Base-by-base conservation (phyloP, 768 basidiomycete species). In the Lentinula sp. region DNA sequence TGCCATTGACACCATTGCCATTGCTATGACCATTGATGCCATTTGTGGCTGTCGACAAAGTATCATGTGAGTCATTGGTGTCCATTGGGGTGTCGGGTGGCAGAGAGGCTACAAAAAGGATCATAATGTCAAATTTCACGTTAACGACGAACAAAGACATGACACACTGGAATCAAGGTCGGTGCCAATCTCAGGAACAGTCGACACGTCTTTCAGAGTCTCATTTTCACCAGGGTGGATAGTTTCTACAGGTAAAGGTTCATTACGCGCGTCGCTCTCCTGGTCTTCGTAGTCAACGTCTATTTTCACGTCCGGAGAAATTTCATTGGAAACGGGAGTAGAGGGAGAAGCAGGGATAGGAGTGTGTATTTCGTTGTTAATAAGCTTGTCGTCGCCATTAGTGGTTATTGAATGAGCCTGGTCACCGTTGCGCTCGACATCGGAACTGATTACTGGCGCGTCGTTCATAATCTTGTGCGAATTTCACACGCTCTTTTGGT, bases 381-480 rank as follows among this genome's bases (percentile, higher is more conserved):
- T 61, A 65, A 70, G 63, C 68, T 64, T 11, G 69, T 69, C 64
- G 67, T 68, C 73, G 71, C 75, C 78, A 70, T 76, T 73, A 73
- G 74, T 61, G 43, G 52, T 56, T 43, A 64, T 66, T 69, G 68
- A 64, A 63, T 69, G 18, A 23, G 52, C n/a, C 9, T 63, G 60
- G 18, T 53, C 49, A 59, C 55, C 61, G 58, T 62, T 64, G 51
- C 61, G 48, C 43, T 56, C 55, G 63, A 57, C 62, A 55, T 62
- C 65, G 60, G 52, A 57, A 64, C 61, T 65, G 68, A 60, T n/a
- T 62, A 43, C 58, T 62, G 59, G 62, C 80, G 80, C 81, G 81
- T 79, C 76, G 78, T 80, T 80, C 86, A 87, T 88, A 78, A 78
- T 76, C 77, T 81, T 51, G 50, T 80, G 88, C 88, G 86, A 89